Evolutionary conservation across 805 yeast genomes (phyloP).

Genomic region (Yamadazyma akitaensis): DNA sequence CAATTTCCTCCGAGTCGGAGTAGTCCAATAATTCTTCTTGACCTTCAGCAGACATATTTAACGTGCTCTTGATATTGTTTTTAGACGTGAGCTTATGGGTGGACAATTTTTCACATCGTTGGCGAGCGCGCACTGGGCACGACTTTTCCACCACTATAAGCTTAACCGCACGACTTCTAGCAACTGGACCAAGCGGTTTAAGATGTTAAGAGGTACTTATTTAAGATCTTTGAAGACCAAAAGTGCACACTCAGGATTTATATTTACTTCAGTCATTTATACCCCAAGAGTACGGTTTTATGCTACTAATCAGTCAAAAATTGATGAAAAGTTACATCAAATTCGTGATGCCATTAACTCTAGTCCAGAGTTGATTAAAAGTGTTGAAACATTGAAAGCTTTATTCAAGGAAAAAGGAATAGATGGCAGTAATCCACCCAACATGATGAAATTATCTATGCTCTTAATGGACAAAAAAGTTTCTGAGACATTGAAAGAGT

Average conservation of each 20-base stretch:
- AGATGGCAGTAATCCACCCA: slow-evolving; percentile 27
- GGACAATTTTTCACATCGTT: slow-evolving; percentile 8
- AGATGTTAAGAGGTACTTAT: background rate
- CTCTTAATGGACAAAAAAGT: slow-evolving; percentile 36
- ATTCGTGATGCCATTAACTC: slow-evolving; percentile 8
- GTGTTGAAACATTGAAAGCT: slow-evolving; percentile 29
- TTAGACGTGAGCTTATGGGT: background rate
- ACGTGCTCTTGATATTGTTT: slow-evolving; percentile 3
- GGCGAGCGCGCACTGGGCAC: slow-evolving; percentile 3
- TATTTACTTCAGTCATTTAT: background rate
- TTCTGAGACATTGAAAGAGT: slow-evolving; percentile 23
- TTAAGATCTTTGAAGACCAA: background rate
- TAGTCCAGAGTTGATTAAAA: slow-evolving; percentile 28
- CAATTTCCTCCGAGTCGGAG: slow-evolving; percentile 96
- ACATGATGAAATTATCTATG: slow-evolving; percentile 34
- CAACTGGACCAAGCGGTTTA: background rate
- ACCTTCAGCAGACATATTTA: slow-evolving; percentile 83
- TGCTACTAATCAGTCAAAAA: slow-evolving; percentile 4
- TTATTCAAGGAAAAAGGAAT: slow-evolving; percentile 32
- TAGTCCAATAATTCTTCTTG: slow-evolving; percentile 99
- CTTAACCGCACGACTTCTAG: background rate
- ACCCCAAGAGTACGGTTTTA: background rate
- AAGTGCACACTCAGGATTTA: background rate
- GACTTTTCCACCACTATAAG: background rate
- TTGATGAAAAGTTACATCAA: slow-evolving; percentile 7